Conservation (phyloP, 2,329 filamentous ascomycete genomes). For the Fusarium neocosmosporiellum region DNA sequence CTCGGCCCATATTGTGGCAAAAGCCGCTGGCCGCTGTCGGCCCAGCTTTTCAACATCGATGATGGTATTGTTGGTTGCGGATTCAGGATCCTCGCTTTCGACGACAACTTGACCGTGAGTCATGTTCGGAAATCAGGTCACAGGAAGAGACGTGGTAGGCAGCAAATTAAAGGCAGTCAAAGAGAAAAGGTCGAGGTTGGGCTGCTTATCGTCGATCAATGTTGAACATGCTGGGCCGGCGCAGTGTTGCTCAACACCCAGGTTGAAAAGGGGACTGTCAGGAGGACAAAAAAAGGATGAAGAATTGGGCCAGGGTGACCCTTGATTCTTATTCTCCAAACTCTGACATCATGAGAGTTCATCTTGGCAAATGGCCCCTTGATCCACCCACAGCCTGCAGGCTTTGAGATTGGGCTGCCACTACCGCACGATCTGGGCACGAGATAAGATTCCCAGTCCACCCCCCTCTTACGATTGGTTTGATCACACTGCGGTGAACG, state of each 20-base stretch:
- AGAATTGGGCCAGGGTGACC: background rate
- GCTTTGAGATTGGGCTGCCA: background rate
- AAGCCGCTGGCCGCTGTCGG: background rate
- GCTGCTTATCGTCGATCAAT: background rate
- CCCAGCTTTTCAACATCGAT: conserved; percentile 2
- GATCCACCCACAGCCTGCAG: background rate
- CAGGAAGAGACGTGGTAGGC: background rate
- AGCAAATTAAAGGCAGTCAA: background rate
- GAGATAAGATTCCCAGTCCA: background rate
- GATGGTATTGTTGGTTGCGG: background rate
- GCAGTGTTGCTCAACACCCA: background rate
- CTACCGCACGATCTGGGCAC: background rate
- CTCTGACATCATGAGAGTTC: conserved; percentile 2
- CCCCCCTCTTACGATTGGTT: background rate
- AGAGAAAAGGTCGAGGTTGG: background rate
- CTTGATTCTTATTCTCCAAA: background rate
- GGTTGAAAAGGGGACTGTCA: background rate
- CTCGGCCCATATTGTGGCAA: background rate
- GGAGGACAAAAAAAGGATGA: background rate
- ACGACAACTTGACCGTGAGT: background rate
- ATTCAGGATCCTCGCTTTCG: background rate
- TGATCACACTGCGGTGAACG: background rate
- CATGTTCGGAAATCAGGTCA: background rate
- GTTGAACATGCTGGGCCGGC: background rate
- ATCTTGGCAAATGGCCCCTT: background rate